phyloP scores from a whole-genome alignment of 495 filamentous ascomycete species.

The Hapsidospora chrysogenum region DNA sequence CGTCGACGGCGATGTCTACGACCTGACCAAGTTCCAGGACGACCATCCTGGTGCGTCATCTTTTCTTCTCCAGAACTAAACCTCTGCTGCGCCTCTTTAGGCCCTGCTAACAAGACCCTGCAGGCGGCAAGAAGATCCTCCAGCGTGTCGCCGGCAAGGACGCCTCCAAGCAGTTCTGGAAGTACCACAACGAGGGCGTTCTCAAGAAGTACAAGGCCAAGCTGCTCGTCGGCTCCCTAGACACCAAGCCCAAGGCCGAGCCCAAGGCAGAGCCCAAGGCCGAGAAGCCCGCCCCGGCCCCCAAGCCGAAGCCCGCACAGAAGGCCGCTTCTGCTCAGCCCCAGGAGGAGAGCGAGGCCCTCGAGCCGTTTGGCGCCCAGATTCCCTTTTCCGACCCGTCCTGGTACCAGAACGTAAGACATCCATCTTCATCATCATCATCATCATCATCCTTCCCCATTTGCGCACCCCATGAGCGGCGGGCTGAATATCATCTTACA shows the following conservation, averaged over 20 bases:
- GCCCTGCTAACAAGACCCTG: constrained; percentile 6
- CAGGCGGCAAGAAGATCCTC: constrained; percentile 95
- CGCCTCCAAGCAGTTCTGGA: constrained; percentile 98
- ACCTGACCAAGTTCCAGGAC: constrained; percentile 84
- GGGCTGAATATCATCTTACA: too few relatives aligned
- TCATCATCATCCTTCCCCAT: background rate
- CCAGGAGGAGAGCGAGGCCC: constrained; percentile 40
- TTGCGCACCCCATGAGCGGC: constrained; percentile 5
- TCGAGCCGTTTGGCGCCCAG: constrained; percentile 73
- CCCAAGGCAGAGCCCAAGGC: constrained; percentile 52
- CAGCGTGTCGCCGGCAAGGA: constrained; percentile 90
- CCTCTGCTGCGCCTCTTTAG: background rate
- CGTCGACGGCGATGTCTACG: constrained; percentile 92
- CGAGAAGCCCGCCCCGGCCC: constrained; percentile 33
- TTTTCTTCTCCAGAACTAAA: background rate
- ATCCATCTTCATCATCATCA: background rate
- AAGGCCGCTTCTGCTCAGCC: constrained; percentile 31
- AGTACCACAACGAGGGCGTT: constrained; percentile 89
- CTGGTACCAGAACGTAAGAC: constrained; percentile 87
- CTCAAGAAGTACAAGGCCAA: constrained; percentile 87
- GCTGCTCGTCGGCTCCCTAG: constrained; percentile 78
- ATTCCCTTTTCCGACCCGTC: constrained; percentile 84
- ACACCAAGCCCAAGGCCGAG: constrained; percentile 66
- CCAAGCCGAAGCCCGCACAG: constrained; percentile 31
- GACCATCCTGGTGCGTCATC: constrained; percentile 65